These are phyloP conservation scores for Protomyces macrosporus DNA, from an alignment of 1,139 yeast genomes.

Conservation along the genomic window DNA sequence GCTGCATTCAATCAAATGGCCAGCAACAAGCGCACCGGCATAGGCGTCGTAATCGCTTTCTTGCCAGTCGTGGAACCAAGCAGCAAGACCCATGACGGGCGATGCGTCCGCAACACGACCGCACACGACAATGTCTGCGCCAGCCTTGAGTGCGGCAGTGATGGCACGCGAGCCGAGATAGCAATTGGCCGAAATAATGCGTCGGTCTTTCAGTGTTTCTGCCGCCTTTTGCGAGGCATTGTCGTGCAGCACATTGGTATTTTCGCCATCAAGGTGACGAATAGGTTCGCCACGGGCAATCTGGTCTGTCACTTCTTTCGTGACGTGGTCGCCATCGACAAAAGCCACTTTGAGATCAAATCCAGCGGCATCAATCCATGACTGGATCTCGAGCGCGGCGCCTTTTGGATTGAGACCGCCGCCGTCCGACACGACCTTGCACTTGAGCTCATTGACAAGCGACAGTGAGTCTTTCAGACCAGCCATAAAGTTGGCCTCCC, in stretches of 20 bases:
- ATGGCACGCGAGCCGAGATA: constrained; percentile 34
- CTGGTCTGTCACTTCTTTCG: constrained; percentile 10
- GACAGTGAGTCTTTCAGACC: constrained; percentile 29
- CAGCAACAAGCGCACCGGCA: constrained; percentile 34
- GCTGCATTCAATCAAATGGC: constrained; percentile 34
- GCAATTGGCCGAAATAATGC: constrained; percentile 31
- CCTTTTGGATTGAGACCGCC: constrained; percentile 33
- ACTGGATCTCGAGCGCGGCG: constrained; percentile 30
- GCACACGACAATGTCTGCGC: constrained; percentile 34
- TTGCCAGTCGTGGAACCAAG: constrained; percentile 35
- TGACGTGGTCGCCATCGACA: constrained; percentile 33
- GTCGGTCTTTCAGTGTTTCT: constrained; percentile 21
- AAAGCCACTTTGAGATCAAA: constrained; percentile 32
- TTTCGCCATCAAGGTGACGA: constrained; percentile 31
- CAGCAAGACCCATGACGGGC: constrained; percentile 34
- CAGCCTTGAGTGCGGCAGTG: constrained; percentile 31
- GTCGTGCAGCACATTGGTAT: constrained; percentile 2
- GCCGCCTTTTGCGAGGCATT: constrained; percentile 28
- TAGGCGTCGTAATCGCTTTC: constrained; percentile 31
- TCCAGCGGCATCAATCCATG: constrained; percentile 19
- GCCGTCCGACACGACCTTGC: constrained; percentile 34
- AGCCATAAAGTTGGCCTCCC: constrained; percentile 31
- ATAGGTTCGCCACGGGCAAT: constrained; percentile 26
- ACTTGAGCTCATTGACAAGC: constrained; percentile 24
- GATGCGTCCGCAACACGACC: constrained; percentile 35